Conservation (phyloP, 1,284 basidiomycete genomes). For the Ceratobasidium sp. region DNA sequence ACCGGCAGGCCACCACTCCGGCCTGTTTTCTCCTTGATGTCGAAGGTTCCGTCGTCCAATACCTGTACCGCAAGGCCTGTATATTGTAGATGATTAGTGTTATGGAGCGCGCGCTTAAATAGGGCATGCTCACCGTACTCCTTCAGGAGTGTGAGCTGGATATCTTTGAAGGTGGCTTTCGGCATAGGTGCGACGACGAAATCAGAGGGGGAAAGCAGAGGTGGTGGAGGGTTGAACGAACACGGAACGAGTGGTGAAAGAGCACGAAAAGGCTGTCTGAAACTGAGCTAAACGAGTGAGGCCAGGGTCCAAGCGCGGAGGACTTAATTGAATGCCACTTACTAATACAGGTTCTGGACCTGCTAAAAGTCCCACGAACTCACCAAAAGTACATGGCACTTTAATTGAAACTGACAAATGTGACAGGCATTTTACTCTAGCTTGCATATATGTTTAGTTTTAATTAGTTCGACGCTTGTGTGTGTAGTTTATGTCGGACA, state of each 20-base stretch:
- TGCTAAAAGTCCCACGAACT: background rate
- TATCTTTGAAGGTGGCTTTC: background rate
- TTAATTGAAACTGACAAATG: background rate
- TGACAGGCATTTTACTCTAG: background rate
- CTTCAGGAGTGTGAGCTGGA: background rate
- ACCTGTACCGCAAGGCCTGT: background rate
- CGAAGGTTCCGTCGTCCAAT: background rate
- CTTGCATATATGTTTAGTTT: background rate
- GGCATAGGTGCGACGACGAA: background rate
- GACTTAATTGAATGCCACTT: background rate
- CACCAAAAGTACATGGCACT: background rate
- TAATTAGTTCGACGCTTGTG: background rate
- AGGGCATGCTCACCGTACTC: background rate
- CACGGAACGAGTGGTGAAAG: background rate
- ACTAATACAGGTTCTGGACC: background rate
- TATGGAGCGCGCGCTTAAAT: background rate
- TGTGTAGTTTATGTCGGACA: background rate
- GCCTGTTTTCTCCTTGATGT: background rate
- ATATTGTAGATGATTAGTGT: background rate
- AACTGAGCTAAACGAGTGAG: slow-evolving; percentile 1
- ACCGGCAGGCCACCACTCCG: background rate
- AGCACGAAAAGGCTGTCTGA: slow-evolving; percentile 5
- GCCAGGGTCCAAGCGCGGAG: slow-evolving; percentile 7
- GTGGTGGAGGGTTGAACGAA: slow-evolving; percentile 1
- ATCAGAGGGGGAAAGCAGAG: background rate